phyloP scores from a whole-genome alignment of 2,329 filamentous ascomycete genomes.

The Pseudogymnoascus sp. region DNA sequence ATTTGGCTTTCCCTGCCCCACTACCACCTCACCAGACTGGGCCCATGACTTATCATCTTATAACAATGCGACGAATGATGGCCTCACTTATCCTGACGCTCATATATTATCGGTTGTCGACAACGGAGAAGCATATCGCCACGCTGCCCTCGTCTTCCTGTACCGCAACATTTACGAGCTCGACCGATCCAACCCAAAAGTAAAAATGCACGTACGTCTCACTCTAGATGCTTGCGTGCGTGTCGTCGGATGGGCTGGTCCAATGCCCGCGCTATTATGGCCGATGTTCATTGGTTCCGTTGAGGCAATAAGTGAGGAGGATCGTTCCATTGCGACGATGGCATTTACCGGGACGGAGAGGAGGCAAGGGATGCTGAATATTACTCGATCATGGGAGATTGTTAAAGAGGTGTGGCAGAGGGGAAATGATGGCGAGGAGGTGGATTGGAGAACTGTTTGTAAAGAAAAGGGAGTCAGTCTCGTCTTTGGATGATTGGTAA shows the following conservation, averaged over 20 bases:
- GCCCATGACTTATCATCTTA: slow-evolving; percentile 11
- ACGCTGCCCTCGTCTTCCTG: slow-evolving; percentile 41
- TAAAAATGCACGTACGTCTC: slow-evolving; percentile 46
- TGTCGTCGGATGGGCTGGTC: slow-evolving; percentile 48
- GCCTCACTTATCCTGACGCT: slow-evolving; percentile 11
- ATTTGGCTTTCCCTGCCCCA: background rate
- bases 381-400: slow-evolving; percentile 52
- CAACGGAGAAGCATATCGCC: slow-evolving; percentile 45
- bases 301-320: slow-evolving; percentile 44
- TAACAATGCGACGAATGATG: background rate
- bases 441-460: slow-evolving; percentile 34
- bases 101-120: slow-evolving; percentile 30
- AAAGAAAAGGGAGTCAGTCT: slow-evolving; percentile 51
- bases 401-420: slow-evolving; percentile 55
- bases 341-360: slow-evolving; percentile 47
- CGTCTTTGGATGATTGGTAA: slow-evolving; percentile 47
- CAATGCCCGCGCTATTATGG: slow-evolving; percentile 58
- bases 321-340: slow-evolving; percentile 43
- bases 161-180: slow-evolving; percentile 35
- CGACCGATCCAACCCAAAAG: slow-evolving; percentile 39
- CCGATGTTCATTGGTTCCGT: slow-evolving; percentile 57
- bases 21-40: background rate
- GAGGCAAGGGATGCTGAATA: slow-evolving; percentile 59
- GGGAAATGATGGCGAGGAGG: slow-evolving; percentile 33
- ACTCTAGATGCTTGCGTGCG: slow-evolving; percentile 47